These are phyloP conservation scores for Fraxinus americana DNA, from an alignment of 257 asterid genomes.

Conservation along the genomic window DNA sequence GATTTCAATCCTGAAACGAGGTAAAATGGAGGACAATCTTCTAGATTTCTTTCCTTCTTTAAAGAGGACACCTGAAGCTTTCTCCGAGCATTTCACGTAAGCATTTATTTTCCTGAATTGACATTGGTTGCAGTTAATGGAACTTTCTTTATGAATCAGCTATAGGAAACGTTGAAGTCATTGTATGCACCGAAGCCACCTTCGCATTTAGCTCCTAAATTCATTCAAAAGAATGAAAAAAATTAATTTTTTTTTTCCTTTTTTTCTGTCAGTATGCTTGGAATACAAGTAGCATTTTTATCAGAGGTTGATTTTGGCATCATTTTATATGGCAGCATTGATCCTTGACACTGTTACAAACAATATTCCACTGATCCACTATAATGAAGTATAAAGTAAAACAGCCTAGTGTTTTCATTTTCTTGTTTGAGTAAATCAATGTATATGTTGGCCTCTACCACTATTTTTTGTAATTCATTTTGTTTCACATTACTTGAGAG, in stretches of 20 bases:
- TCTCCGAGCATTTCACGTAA: constrained; percentile 95
- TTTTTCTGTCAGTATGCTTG: background rate
- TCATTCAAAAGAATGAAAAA: background rate
- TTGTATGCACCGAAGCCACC: background rate
- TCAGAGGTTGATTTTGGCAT: background rate
- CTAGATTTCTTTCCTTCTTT: constrained; percentile 85
- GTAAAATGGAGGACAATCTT: constrained; percentile 92
- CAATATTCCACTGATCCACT: background rate
- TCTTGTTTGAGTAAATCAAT: background rate
- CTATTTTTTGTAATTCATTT: background rate
- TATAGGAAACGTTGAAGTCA: background rate
- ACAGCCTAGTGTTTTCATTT: background rate
- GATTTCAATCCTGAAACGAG: constrained; percentile 84
- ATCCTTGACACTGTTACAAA: background rate
- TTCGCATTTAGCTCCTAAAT: background rate
- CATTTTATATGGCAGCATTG: background rate
- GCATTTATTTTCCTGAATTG: constrained; percentile 23
- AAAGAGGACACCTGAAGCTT: constrained; percentile 85
- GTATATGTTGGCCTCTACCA: background rate
- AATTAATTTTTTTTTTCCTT: background rate
- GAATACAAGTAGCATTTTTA: background rate
- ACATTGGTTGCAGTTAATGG: background rate
- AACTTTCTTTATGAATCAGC: background rate
- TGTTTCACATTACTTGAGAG: background rate
- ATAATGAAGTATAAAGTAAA: background rate